phyloP scores from a whole-genome alignment of 2,329 filamentous ascomycete species.

The Epichloe sylvatica region DNA sequence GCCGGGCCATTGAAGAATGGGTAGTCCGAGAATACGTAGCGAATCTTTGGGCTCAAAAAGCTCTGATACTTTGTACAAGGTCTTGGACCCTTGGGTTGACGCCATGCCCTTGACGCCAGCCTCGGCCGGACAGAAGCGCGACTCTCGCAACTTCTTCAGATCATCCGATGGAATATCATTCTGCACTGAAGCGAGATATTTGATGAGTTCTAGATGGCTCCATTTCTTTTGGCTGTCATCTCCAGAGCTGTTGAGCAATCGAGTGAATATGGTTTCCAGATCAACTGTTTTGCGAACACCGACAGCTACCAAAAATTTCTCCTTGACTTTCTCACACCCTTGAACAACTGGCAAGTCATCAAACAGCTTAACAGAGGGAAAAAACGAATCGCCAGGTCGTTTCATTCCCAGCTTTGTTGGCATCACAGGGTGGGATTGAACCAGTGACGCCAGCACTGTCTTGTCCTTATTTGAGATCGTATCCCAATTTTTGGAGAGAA shows the following conservation, averaged over 20 bases:
- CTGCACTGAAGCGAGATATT: conserved; percentile 80
- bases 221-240: conserved; percentile 49
- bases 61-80: conserved; percentile 59
- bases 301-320: conserved; percentile 70
- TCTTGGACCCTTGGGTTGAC: conserved; percentile 33
- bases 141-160: conserved; percentile 61
- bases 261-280: conserved; percentile 80
- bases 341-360: conserved; percentile 79
- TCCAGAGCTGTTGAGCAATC: conserved; percentile 53
- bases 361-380: conserved; percentile 85
- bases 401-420: conserved; percentile 87
- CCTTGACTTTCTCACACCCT: conserved; percentile 66
- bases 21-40: conserved; percentile 55
- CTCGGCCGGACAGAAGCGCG: conserved; percentile 73
- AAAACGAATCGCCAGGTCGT: conserved; percentile 75
- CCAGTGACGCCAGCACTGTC: conserved; percentile 45
- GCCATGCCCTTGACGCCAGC: conserved; percentile 42
- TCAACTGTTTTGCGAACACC: conserved; percentile 92
- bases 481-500: conserved; percentile 86
- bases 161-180: conserved; percentile 78
- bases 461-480: conserved; percentile 54
- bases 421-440: conserved; percentile 60
- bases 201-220: conserved; percentile 91
- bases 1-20: conserved; percentile 71
- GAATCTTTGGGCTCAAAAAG: conserved; percentile 67